Percentiles rank a stretch among this genome's conserved stretches.
phyloP scores from a whole-genome alignment of 2,329 filamentous ascomycete genomes.

The Bipolaris cookei region DNA sequence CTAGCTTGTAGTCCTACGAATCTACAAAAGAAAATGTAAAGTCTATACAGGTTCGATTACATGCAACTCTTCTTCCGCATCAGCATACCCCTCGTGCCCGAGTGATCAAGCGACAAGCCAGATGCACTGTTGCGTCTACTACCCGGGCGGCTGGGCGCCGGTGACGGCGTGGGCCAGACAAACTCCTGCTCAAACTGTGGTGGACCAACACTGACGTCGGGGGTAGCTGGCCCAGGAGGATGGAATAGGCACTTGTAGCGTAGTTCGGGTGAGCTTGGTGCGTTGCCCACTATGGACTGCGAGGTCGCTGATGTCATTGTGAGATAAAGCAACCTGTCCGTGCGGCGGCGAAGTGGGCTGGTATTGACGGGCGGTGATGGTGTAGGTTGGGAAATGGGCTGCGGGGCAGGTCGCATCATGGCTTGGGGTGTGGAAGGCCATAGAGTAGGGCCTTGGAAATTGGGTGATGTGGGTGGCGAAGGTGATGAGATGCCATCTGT shows the following conservation, averaged over 20 bases:
- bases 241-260: constrained; percentile 54
- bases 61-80: constrained; percentile 30
- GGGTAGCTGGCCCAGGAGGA: constrained; percentile 24
- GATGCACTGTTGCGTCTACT: constrained; percentile 29
- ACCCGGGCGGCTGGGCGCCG: constrained; percentile 15
- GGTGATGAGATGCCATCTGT: constrained; percentile 43
- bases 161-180: neutral
- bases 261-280: constrained; percentile 49
- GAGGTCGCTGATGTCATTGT: constrained; percentile 32
- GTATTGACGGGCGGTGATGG: constrained; percentile 16
- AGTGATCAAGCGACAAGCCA: constrained; percentile 34
- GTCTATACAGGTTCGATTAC: neutral
- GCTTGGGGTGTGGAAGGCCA: constrained; percentile 37
- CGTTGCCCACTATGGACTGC: neutral
- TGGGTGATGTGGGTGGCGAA: constrained; percentile 38
- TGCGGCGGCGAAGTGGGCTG: constrained; percentile 20
- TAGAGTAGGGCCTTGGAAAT: constrained; percentile 23
- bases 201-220: constrained; percentile 22
- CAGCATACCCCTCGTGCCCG: constrained; percentile 43
- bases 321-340: constrained; percentile 29
- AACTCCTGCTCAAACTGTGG: constrained; percentile 1
- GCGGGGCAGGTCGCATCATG: constrained; percentile 31
- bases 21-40: constrained; percentile 7
- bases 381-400: constrained; percentile 26
- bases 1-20: neutral